A percentile compares a stretch with the other conserved stretches of the same genome.
Conservation (phyloP, 2,329 filamentous ascomycete genomes). For the Tolypocladium inflatum region DNA sequence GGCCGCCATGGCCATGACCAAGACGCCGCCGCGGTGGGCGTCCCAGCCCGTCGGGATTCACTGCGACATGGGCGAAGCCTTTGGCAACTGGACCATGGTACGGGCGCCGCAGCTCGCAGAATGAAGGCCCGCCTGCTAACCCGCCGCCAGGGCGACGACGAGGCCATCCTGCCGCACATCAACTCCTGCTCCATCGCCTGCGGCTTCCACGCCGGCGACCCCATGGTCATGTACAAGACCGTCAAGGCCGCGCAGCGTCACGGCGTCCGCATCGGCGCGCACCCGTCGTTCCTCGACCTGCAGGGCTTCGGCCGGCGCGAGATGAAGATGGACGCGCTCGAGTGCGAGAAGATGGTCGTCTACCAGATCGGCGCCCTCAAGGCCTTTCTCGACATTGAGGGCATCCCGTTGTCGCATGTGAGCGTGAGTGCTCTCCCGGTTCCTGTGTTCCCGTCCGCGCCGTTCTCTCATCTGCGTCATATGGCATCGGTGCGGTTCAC, state of each 20-base stretch:
- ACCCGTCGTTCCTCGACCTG: constrained; percentile 56
- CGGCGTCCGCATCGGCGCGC: constrained; percentile 48
- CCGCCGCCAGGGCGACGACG: constrained; percentile 37
- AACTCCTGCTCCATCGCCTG: constrained; percentile 56
- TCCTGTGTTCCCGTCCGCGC: constrained; percentile 30
- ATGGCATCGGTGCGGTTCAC: constrained; percentile 6
- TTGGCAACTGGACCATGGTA: constrained; percentile 32
- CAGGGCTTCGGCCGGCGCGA: constrained; percentile 55
- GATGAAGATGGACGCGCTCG: constrained; percentile 47
- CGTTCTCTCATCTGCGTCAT: constrained; percentile 13
- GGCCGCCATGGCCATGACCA: background rate
- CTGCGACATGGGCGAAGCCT: constrained; percentile 43
- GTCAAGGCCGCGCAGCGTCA: constrained; percentile 48
- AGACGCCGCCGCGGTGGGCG: background rate
- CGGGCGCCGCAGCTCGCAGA: too few species aligned
- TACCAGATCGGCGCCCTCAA: constrained; percentile 57
- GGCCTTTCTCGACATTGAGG: constrained; percentile 47
- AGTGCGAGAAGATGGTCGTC: constrained; percentile 45
- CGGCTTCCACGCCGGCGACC: constrained; percentile 51
- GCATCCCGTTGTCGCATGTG: constrained; percentile 47
- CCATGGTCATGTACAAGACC: constrained; percentile 54
- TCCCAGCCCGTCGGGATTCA: constrained; percentile 26
- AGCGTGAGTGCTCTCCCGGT: constrained; percentile 52
- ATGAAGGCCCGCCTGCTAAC: too few species aligned
- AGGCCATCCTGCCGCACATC: constrained; percentile 50